These are phyloP conservation scores for Annulohypoxylon moriforme DNA, from an alignment of 495 filamentous ascomycete genomes.

Conservation along the genomic window DNA sequence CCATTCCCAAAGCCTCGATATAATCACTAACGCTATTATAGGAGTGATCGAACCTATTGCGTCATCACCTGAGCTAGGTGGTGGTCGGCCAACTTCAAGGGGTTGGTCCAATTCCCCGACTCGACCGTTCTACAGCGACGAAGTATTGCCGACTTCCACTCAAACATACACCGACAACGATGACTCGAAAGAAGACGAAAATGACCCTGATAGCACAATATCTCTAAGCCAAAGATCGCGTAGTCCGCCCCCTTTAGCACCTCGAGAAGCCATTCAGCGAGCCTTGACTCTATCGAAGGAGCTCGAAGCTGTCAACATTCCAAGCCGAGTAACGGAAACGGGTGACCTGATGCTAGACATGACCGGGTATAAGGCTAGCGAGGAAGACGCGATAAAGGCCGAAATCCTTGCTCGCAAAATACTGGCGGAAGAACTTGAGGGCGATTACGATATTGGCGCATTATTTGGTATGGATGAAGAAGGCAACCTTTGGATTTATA, in stretches of 20 bases:
- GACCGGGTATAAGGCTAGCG: conserved; percentile 93
- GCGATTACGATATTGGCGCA: conserved; percentile 94
- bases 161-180: conserved; percentile 61
- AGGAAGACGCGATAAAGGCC: conserved; percentile 89
- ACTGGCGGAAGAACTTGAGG: conserved; percentile 92
- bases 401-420: conserved; percentile 96
- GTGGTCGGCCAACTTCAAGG: conserved; percentile 57
- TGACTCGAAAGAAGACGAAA: conserved; percentile 49
- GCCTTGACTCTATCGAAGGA: conserved; percentile 89
- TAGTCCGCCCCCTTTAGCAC: conserved; percentile 82
- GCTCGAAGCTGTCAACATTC: conserved; percentile 89
- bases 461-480: conserved; percentile 94
- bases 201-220: conserved; percentile 51
- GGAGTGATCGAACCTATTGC: conserved; percentile 72
- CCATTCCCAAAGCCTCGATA: not conserved
- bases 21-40: conserved; percentile 46
- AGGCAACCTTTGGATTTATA: conserved; percentile 98
- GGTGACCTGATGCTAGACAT: conserved; percentile 99
- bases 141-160: conserved; percentile 52
- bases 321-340: conserved; percentile 86
- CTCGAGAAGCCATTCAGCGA: conserved; percentile 80
- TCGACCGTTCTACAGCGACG: conserved; percentile 57
- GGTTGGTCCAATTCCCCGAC: conserved; percentile 54
- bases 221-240: conserved; percentile 70
- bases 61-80: conserved; percentile 66